A percentile compares a stretch with the other conserved stretches of the same genome.
phyloP scores from a whole-genome alignment of 495 filamentous ascomycete genomes.

The Penicillium nucicola region DNA sequence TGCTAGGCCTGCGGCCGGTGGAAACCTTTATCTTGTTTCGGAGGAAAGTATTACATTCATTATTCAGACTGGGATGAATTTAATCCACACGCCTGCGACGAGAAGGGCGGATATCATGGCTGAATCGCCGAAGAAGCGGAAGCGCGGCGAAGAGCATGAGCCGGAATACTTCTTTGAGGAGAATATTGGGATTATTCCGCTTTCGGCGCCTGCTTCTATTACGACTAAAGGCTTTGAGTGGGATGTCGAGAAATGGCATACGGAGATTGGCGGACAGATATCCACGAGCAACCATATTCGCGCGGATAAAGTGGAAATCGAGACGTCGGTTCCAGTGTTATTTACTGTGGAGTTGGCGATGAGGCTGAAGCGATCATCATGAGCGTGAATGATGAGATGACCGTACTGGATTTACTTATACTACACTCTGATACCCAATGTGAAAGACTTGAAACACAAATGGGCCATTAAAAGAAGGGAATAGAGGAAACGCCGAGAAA shows the following conservation, averaged over 20 bases:
- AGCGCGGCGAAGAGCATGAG: neutral
- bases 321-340: conserved; percentile 66
- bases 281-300: conserved; percentile 91
- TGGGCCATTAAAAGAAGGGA: conserved; percentile 9
- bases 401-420: neutral
- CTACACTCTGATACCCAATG: neutral
- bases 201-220: conserved; percentile 69
- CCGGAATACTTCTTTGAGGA: conserved; percentile 44
- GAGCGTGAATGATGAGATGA: conserved; percentile 1
- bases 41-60: conserved; percentile 78
- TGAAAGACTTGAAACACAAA: neutral
- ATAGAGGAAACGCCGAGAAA: conserved; percentile 1
- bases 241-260: conserved; percentile 80
- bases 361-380: conserved; percentile 33
- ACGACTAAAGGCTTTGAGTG: conserved; percentile 80
- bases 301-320: conserved; percentile 54
- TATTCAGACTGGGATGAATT: conserved; percentile 63
- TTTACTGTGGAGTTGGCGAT: conserved; percentile 77
- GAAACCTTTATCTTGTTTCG: conserved; percentile 67
- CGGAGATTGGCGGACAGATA: conserved; percentile 76
- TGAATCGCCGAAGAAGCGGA: conserved; percentile 6
- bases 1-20: conserved; percentile 7
- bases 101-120: conserved; percentile 14
- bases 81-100: conserved; percentile 58
- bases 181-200: conserved; percentile 81